These are phyloP conservation scores for Oryza meridionalis DNA, from an alignment of 176 grass and related monocot species.

Conservation along the genomic window DNA sequence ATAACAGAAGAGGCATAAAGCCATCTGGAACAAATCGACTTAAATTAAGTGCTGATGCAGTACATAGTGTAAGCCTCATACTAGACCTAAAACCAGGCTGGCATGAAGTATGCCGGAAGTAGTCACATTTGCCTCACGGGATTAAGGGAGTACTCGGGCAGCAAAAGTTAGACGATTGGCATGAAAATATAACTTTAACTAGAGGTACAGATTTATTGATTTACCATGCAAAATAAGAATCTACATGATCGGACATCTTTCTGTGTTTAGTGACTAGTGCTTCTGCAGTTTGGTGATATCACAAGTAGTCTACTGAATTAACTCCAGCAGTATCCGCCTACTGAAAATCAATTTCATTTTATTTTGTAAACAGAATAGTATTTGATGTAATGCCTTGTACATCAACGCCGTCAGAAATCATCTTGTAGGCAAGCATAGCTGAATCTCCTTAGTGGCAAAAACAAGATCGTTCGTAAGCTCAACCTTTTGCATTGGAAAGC, in stretches of 20 bases:
- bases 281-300: slow-evolving; percentile 48
- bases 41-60: neutral
- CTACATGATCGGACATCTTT: slow-evolving; percentile 52
- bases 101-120: neutral
- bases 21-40: neutral
- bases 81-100: neutral
- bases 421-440: slow-evolving; percentile 45
- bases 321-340: neutral
- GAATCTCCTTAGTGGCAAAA: neutral
- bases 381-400: neutral
- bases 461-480: too few species aligned
- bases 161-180: neutral
- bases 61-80: neutral
- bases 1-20: neutral
- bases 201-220: neutral
- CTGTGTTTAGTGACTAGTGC: slow-evolving; percentile 40
- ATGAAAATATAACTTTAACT: neutral
- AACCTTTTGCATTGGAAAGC: slow-evolving; percentile 8
- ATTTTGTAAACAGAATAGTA: neutral
- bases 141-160: neutral
- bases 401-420: slow-evolving; percentile 57
- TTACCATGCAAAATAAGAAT: neutral
- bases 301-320: neutral
- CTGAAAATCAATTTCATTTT: neutral
- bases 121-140: neutral